Conservation (phyloP, 805 yeast genomes). For the Zygoascus biomembranicola region DNA sequence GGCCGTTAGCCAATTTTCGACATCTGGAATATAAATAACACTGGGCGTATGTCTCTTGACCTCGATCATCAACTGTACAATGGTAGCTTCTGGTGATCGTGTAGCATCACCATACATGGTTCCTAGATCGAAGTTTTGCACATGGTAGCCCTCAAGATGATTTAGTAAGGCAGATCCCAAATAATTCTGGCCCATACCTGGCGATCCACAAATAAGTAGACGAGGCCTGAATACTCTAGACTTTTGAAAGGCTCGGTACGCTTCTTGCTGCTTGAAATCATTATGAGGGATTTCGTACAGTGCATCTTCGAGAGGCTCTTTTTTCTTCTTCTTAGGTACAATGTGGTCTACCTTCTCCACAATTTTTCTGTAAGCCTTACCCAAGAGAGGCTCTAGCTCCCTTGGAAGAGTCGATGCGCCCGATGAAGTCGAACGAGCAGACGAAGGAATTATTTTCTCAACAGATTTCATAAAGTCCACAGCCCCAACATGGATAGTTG, state of each 20-base stretch:
- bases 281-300: constrained; percentile 50
- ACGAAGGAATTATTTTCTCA: constrained; percentile 83
- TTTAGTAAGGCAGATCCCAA: constrained; percentile 74
- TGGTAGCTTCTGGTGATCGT: constrained; percentile 71
- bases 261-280: constrained; percentile 62
- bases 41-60: constrained; percentile 87
- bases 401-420: constrained; percentile 75
- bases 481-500: constrained; percentile 61
- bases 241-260: constrained; percentile 39
- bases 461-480: constrained; percentile 81
- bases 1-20: constrained; percentile 66
- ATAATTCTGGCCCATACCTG: constrained; percentile 84
- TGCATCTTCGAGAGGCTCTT: constrained; percentile 61
- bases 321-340: constrained; percentile 50
- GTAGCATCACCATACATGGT: constrained; percentile 70
- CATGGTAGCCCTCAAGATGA: constrained; percentile 79
- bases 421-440: constrained; percentile 73
- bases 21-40: constrained; percentile 71
- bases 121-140: constrained; percentile 78
- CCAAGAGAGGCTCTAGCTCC: constrained; percentile 55
- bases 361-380: constrained; percentile 40
- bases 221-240: constrained; percentile 77
- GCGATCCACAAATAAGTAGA: constrained; percentile 58
- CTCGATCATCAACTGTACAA: constrained; percentile 78
- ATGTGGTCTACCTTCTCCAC: constrained; percentile 41